Evolutionary conservation across 108 stramenopile species (phyloP), one percentile per base, ranked within the genome.

Genomic region (Cylindrotheca fusiformis): DNA sequence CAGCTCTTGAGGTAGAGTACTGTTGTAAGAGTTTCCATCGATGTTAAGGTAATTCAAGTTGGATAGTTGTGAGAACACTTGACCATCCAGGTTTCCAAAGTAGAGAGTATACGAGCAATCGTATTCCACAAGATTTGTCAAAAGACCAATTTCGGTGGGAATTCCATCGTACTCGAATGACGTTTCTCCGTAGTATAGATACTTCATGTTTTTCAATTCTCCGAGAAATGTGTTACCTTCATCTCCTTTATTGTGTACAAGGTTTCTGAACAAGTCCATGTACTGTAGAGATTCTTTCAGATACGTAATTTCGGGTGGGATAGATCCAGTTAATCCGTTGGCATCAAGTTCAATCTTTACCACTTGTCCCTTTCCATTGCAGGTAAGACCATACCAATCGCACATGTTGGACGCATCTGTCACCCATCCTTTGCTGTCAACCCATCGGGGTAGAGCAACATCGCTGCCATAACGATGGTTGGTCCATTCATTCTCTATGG

Each of bases 321-420:
- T 33, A 32, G 63, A 62, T 49, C 80, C 80, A 20, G 61, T 67
- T 0, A 81, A 48, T 14, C 64, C 60, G 47, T 80, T 80, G 28
- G 51, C 51, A 58, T 67, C 64, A 18, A 80, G 60, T 12, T 68
- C 67, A 46, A 86, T 59, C 25, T 52, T 68, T 12, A 22, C 8
- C 10, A 85, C 76, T 47, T 61, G 52, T 4, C 74, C 71, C 17
- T 78, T 47, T 0, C 53, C 65, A 31, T 75, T 45, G 58, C 87
- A 88, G 5, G 60, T 68, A 51, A 88, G 74, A 26, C 84, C 84
- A 47, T 63, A 71, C 87, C 87, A 88, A 17, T 41, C 25, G 32
- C 87, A 88, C 50, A 79, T 78, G 48, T 72, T 49, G 26, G 46
- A 18, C 1, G 58, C 58, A 19, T 44, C 20, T 22, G 33, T 50